A percentile compares a stretch with the other conserved stretches of the same genome.
phyloP scores from a whole-genome alignment of 2,329 filamentous ascomycete genomes.

The Epicoccum nigrum region DNA sequence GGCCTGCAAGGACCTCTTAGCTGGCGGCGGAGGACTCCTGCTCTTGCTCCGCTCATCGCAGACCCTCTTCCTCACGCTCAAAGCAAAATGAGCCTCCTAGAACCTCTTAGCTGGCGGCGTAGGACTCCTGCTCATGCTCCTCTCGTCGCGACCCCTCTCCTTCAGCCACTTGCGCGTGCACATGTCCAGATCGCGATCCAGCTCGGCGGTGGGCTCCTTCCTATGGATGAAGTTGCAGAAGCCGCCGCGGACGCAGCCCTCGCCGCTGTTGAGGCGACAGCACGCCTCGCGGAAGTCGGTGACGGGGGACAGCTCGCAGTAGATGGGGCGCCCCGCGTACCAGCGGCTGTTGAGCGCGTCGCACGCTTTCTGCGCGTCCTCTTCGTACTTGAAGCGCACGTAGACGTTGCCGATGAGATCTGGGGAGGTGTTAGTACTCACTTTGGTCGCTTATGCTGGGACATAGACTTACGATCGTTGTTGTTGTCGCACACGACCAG shows the following conservation, averaged over 20 bases:
- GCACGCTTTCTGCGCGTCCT: conserved; percentile 90
- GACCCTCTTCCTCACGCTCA: conserved; percentile 52
- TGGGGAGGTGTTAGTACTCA: conserved; percentile 44
- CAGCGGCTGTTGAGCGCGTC: conserved; percentile 92
- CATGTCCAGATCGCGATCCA: conserved; percentile 85
- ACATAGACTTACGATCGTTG: conserved; percentile 77
- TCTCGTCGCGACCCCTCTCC: conserved; percentile 79
- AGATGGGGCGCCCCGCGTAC: conserved; percentile 97
- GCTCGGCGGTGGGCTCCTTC: conserved; percentile 88
- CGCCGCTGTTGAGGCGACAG: conserved; percentile 90
- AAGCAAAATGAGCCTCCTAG: conserved; percentile 1
- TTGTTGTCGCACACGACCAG: conserved; percentile 99
- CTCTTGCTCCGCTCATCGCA: no score
- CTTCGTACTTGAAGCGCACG: conserved; percentile 99
- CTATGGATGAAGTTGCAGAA: conserved; percentile 99
- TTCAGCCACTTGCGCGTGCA: conserved; percentile 97
- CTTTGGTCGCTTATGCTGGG: not conserved
- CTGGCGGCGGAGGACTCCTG: no score
- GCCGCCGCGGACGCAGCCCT: conserved; percentile 92
- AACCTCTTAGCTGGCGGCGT: conserved; percentile 72
- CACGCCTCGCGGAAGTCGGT: conserved; percentile 98
- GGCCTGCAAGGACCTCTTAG: no score
- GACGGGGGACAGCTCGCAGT: conserved; percentile 95
- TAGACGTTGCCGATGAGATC: conserved; percentile 99
- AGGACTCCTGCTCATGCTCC: conserved; percentile 81